Evolutionary conservation across 352 stramenopile species (phyloP).

Genomic region (Phytopythium kandeliae): DNA sequence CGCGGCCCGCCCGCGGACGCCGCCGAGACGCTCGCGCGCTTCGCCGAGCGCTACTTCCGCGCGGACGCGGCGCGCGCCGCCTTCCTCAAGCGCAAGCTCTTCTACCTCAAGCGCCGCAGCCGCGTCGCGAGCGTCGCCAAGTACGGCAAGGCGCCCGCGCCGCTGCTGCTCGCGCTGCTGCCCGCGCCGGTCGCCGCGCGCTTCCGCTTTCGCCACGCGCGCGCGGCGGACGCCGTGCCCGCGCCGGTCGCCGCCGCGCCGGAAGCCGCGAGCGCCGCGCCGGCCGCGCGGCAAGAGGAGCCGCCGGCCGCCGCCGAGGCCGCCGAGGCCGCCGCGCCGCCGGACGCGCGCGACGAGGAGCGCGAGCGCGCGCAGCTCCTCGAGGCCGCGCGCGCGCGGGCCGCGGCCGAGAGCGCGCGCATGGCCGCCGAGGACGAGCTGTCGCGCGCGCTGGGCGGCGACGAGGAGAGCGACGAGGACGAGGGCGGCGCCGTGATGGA

Average conservation of each 20-base stretch:
- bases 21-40: constrained; percentile 15
- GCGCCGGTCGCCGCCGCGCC: neutral
- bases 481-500: constrained; percentile 10
- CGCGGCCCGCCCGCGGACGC: constrained; percentile 4
- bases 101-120: constrained; percentile 31
- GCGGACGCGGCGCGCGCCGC: constrained; percentile 26
- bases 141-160: constrained; percentile 38
- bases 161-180: constrained; percentile 38
- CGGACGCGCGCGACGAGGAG: constrained; percentile 18
- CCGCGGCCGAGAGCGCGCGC: constrained; percentile 15
- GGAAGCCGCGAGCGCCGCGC: neutral
- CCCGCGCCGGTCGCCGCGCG: constrained; percentile 17
- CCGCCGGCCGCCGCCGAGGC: neutral
- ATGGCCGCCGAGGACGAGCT: constrained; percentile 33
- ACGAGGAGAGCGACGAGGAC: constrained; percentile 43
- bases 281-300: neutral
- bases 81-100: constrained; percentile 52
- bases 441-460: constrained; percentile 24
- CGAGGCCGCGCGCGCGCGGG: constrained; percentile 7
- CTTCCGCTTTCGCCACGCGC: constrained; percentile 14
- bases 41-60: constrained; percentile 43
- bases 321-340: neutral
- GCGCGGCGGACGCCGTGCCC: constrained; percentile 3
- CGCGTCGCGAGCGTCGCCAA: constrained; percentile 30
- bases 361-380: constrained; percentile 13